Percentiles rank a stretch among this genome's conserved stretches.
Evolutionary conservation across 225 moss, liverwort and hornwort genomes (phyloP).

Genomic region (Pseudoscleropodium purum): DNA sequence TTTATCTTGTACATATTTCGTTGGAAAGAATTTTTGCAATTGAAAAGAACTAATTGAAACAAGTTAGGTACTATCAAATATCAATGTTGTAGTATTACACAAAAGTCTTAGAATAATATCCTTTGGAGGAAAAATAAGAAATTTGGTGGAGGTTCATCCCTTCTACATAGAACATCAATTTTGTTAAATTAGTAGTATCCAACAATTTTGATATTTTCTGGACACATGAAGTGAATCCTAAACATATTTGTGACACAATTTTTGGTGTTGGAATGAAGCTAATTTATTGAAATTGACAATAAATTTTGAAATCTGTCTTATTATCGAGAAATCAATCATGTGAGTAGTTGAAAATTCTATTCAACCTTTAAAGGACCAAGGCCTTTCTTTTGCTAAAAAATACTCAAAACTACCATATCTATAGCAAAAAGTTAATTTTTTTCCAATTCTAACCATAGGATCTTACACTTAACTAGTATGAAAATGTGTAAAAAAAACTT

Average conservation of each 20-base stretch:
- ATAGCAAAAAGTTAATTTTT: no score
- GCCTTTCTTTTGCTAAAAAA: no score
- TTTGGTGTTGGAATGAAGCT: background rate
- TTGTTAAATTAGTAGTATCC: background rate
- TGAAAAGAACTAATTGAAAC: background rate
- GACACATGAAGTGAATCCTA: background rate
- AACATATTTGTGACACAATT: background rate
- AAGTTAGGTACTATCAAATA: background rate
- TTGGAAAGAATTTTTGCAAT: background rate
- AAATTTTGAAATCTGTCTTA: accelerated
- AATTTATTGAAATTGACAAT: background rate
- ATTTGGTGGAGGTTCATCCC: background rate
- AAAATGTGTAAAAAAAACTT: no score
- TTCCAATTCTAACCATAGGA: no score
- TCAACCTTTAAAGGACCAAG: no score
- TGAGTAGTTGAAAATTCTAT: background rate
- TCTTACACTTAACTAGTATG: no score
- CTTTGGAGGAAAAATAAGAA: accelerated
- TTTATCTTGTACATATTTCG: background rate
- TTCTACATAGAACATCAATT: background rate
- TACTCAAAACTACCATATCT: no score
- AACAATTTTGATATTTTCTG: background rate
- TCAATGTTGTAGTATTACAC: background rate
- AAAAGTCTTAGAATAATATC: background rate
- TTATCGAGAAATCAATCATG: background rate